Percentiles rank a stretch among this genome's conserved stretches.
Conservation (phyloP, 768 basidiomycete species). For the Termitomyces sp. region DNA sequence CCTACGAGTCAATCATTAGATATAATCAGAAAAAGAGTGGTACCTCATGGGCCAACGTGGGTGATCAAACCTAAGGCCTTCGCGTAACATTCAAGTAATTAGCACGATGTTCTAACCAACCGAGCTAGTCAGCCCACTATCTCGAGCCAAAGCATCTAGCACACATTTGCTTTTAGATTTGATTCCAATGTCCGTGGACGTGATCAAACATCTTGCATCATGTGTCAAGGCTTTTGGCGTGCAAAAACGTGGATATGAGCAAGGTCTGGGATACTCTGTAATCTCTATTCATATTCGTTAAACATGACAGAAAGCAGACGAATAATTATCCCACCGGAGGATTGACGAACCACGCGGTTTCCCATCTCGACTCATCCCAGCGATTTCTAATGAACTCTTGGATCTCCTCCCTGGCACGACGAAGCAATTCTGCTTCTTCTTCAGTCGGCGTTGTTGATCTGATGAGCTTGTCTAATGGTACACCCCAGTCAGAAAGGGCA, state of each 20-base stretch:
- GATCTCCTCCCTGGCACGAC: slow-evolving; percentile 50
- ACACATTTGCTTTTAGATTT: no score
- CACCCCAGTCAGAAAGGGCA: slow-evolving; percentile 63
- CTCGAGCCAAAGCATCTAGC: neutral
- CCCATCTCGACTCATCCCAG: slow-evolving; percentile 76
- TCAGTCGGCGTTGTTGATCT: slow-evolving; percentile 42
- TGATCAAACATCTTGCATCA: neutral
- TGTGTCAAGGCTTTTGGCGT: slow-evolving; percentile 32
- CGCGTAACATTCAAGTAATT: slow-evolving; percentile 35
- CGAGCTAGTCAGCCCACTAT: slow-evolving; percentile 53
- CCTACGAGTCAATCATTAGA: no score
- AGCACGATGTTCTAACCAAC: slow-evolving; percentile 92
- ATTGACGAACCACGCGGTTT: slow-evolving; percentile 90
- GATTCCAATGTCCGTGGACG: no score
- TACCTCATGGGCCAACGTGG: slow-evolving; percentile 57
- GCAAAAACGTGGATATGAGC: slow-evolving; percentile 90
- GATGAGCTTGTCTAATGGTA: slow-evolving; percentile 57
- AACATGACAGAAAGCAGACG: neutral
- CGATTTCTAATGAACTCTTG: slow-evolving; percentile 54
- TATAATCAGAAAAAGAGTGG: no score
- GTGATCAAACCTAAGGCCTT: slow-evolving; percentile 80
- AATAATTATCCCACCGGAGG: slow-evolving; percentile 58
- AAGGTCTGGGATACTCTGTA: slow-evolving; percentile 77
- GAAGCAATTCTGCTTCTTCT: slow-evolving; percentile 47
- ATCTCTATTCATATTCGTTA: slow-evolving; percentile 37